Base-by-base conservation (phyloP, 1,284 basidiomycete genomes). In the Tremellales sp. region DNA sequence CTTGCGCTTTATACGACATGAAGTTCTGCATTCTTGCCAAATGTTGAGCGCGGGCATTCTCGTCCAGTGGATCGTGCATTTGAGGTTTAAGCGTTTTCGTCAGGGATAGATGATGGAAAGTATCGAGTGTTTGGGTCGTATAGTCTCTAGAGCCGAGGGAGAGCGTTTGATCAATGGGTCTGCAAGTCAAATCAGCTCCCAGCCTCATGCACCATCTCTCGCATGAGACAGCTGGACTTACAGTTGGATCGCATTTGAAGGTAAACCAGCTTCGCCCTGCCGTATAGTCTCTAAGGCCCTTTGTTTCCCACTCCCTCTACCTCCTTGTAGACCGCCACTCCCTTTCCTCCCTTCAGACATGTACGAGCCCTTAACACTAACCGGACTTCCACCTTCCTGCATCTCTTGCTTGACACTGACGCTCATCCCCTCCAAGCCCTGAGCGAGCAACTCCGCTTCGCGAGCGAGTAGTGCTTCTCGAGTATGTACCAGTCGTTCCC, bases 71-170 rank as follows among this genome's bases (percentile, higher is more conserved):
- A 43, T 49, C 53, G 46, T 33, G 17, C 29, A 31, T 21, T 26
- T 33, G 26, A 10, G 25, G 10, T 31, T 26, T 19, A 17, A n/a
- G 13, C 33, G 12, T 33, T 21, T 19, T 36, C n/a, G 15, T 37
- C 21, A 27, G n/a, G 15, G n/a, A 35, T 27, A 40, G 24, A 17
- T 36, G 33, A 17, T 13, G 15, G 33, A 36, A 36, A 4, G 33
- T n/a, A 17, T 36, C 33, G 5, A 36, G 33, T 6, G 33, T 36
- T 36, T 36, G 33, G 19, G 33, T 36, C 4, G 33, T 36, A 15
- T 36, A 69, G 26, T 72, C 70, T 43, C 68, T 55, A 7, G 62
- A 51, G 17, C 58, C 60, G 2, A 72, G 58, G 0, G 57, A 57
- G 15, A 67, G 40, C 1, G 62, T 61, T 25, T 67, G 50, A 21